Evolutionary conservation across 2,329 filamentous ascomycete species (phyloP).

Genomic region (Helotiales sp.): DNA sequence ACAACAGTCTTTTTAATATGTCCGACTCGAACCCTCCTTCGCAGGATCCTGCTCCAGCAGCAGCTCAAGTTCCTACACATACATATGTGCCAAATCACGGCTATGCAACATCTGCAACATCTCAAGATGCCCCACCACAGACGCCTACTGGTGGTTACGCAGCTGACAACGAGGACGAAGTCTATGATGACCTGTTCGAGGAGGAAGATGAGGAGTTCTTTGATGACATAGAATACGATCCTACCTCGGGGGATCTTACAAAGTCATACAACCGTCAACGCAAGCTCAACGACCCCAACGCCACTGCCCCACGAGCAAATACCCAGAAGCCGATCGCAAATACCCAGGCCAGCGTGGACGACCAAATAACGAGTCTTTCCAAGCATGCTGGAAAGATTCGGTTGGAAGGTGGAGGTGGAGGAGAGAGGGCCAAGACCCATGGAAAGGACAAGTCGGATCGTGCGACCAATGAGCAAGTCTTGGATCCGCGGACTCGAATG

Average conservation of each 20-base stretch:
- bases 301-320: slow-evolving; percentile 69
- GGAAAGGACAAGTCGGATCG: slow-evolving; percentile 90
- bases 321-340: slow-evolving; percentile 81
- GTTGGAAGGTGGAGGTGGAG: slow-evolving; percentile 65
- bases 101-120: slow-evolving; percentile 47
- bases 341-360: slow-evolving; percentile 78
- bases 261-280: slow-evolving; percentile 86
- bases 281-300: slow-evolving; percentile 60
- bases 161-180: slow-evolving; percentile 48
- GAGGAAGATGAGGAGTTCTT: slow-evolving; percentile 68
- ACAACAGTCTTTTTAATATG: slow-evolving; percentile 21
- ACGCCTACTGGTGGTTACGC: slow-evolving; percentile 44
- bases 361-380: slow-evolving; percentile 84
- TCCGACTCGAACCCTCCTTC: slow-evolving; percentile 28
- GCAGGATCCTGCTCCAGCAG: slow-evolving; percentile 44
- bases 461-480: slow-evolving; percentile 91
- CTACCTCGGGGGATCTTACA: slow-evolving; percentile 71
- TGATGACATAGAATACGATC: slow-evolving; percentile 59
- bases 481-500: slow-evolving; percentile 94
- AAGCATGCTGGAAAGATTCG: slow-evolving; percentile 86
- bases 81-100: slow-evolving; percentile 55
- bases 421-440: slow-evolving; percentile 59
- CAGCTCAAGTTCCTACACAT: slow-evolving; percentile 52
- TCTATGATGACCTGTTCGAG: slow-evolving; percentile 54
- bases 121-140: slow-evolving; percentile 43